phyloP scores from a whole-genome alignment of 345 rosid species.

The Cardamine resedifolia region DNA sequence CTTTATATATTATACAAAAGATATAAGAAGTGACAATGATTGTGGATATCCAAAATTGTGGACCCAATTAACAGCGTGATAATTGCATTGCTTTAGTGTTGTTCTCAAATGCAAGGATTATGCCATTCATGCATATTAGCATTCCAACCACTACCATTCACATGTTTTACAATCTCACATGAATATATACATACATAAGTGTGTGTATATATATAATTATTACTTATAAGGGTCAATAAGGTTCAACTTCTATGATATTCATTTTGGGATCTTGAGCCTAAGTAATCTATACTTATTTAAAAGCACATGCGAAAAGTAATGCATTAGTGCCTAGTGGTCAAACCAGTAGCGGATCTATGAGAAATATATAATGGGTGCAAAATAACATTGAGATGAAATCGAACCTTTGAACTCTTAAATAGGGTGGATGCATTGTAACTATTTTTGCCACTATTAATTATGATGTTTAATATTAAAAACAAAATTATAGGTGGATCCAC shows the following conservation, averaged over 20 bases:
- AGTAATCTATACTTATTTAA: not conserved
- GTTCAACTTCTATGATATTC: not conserved
- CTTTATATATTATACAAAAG: slow-evolving; percentile 6
- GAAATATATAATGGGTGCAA: no score
- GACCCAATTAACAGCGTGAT: slow-evolving; percentile 21
- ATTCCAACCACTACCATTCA: slow-evolving; percentile 21
- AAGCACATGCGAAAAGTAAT: not conserved
- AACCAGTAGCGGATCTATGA: no score
- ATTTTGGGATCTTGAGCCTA: not conserved
- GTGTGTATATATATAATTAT: not conserved
- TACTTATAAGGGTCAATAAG: not conserved
- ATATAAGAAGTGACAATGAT: slow-evolving; percentile 8
- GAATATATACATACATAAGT: not conserved
- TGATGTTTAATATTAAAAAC: no score
- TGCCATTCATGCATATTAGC: slow-evolving; percentile 7
- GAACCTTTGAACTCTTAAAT: no score
- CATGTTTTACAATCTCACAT: not conserved
- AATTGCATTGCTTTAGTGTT: slow-evolving; percentile 25
- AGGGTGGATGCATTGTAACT: no score
- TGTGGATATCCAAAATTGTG: slow-evolving; percentile 12
- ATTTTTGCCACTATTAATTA: no score
- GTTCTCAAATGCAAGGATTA: slow-evolving; percentile 13
- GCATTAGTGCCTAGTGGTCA: not conserved
- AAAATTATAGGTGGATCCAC: no score
- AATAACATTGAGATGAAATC: no score